phyloP scores from a whole-genome alignment of 345 rosid genomes.

The Kandelia obovata region DNA sequence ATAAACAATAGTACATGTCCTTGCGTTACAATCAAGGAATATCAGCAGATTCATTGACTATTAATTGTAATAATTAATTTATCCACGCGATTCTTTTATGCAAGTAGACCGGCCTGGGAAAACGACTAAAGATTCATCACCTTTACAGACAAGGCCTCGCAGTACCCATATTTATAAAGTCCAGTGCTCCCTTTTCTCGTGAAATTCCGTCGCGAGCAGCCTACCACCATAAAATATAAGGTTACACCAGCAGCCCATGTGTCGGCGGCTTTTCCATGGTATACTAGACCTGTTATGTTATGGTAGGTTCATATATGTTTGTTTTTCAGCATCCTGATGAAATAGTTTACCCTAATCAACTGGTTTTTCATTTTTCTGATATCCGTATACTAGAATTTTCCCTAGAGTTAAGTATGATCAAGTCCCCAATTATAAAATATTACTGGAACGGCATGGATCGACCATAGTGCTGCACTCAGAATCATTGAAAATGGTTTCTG shows the following conservation, averaged over 20 bases:
- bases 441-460: neutral
- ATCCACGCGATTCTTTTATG: too few species aligned
- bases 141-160: slow-evolving; percentile 12
- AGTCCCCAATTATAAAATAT: neutral
- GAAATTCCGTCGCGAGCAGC: neutral
- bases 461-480: neutral
- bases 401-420: too few species aligned
- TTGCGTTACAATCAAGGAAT: neutral
- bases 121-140: neutral
- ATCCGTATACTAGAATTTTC: too few species aligned
- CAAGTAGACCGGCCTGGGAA: too few species aligned
- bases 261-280: slow-evolving; percentile 6
- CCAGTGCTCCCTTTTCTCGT: too few species aligned
- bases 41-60: neutral
- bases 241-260: slow-evolving; percentile 18
- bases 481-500: neutral
- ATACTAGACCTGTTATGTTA: neutral
- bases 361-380: too few species aligned
- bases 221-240: slow-evolving; percentile 9
- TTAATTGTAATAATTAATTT: too few species aligned
- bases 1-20: too few species aligned
- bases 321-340: neutral
- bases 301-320: neutral
- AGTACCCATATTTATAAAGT: neutral
- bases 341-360: too few species aligned